phyloP scores from a whole-genome alignment of 495 filamentous ascomycete genomes.

The Amniculicola lignicola region DNA sequence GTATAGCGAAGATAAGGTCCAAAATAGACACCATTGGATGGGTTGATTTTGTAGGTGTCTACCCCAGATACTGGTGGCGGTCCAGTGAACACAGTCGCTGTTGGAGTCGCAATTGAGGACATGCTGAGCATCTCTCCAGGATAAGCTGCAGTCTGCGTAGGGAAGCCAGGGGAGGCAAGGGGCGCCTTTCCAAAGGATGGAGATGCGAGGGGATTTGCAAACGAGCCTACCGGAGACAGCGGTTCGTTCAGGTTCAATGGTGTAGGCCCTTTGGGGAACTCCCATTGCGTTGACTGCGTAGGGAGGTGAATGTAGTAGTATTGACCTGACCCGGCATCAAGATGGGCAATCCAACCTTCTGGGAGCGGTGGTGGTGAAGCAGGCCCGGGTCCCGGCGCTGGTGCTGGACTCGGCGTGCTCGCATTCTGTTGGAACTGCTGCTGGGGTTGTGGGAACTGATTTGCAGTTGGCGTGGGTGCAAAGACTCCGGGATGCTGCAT shows the following conservation, averaged over 20 bases:
- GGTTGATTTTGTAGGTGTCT: slow-evolving; percentile 86
- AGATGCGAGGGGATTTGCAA: slow-evolving; percentile 68
- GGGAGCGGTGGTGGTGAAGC: slow-evolving; percentile 86
- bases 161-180: slow-evolving; percentile 58
- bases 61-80: slow-evolving; percentile 85
- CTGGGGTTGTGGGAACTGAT: slow-evolving; percentile 13
- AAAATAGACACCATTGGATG: slow-evolving; percentile 98
- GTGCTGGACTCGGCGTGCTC: slow-evolving; percentile 43
- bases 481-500: slow-evolving; percentile 11
- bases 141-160: slow-evolving; percentile 59
- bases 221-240: slow-evolving; percentile 76
- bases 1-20: slow-evolving; percentile 93
- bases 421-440: slow-evolving; percentile 13
- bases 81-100: slow-evolving; percentile 68
- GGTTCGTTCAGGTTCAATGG: slow-evolving; percentile 78
- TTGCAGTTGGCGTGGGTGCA: slow-evolving; percentile 16
- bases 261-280: slow-evolving; percentile 90
- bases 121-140: slow-evolving; percentile 75
- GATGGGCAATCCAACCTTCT: slow-evolving; percentile 96
- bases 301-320: slow-evolving; percentile 99
- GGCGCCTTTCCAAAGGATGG: slow-evolving; percentile 70
- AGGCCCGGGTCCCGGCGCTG: slow-evolving; percentile 61
- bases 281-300: slow-evolving; percentile 96
- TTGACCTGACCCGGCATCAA: slow-evolving; percentile 91
- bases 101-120: slow-evolving; percentile 62